Conservation (phyloP, 2,329 filamentous ascomycete species). For the Cercospora sp. region DNA sequence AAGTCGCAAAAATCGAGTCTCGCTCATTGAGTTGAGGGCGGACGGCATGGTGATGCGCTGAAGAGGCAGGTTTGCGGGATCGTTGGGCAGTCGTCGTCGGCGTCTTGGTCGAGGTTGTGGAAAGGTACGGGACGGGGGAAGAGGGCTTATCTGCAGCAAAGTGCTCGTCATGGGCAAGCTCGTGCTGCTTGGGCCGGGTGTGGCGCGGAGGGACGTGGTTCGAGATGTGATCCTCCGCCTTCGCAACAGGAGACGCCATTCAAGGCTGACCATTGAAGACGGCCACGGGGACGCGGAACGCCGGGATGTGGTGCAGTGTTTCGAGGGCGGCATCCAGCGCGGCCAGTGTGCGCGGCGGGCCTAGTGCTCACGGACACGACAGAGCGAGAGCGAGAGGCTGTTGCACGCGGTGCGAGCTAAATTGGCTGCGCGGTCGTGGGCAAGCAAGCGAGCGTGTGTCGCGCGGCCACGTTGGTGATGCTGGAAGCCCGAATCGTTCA, state of each 20-base stretch:
- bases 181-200: constrained; percentile 1
- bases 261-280: constrained; percentile 15
- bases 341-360: neutral
- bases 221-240: constrained; percentile 7
- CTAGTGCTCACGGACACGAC: neutral
- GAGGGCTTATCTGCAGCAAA: constrained; percentile 12
- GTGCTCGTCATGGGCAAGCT: constrained; percentile 19
- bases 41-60: constrained; percentile 37
- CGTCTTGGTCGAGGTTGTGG: neutral
- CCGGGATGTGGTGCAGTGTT: neutral
- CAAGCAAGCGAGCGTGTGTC: neutral
- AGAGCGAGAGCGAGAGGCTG: neutral
- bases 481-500: neutral
- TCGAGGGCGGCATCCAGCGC: neutral
- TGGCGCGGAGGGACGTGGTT: neutral
- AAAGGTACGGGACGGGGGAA: neutral
- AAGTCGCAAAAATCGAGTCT: constrained; percentile 65
- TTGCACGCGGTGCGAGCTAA: neutral
- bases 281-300: constrained; percentile 5
- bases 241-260: constrained; percentile 8
- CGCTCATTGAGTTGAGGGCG: constrained; percentile 60
- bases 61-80: constrained; percentile 10
- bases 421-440: neutral
- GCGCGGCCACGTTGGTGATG: constrained; percentile 10
- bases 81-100: constrained; percentile 3